A percentile compares a stretch with the other conserved stretches of the same genome.
phyloP scores from a whole-genome alignment of 75 land plant species.

The Cupressus sempervirens region DNA sequence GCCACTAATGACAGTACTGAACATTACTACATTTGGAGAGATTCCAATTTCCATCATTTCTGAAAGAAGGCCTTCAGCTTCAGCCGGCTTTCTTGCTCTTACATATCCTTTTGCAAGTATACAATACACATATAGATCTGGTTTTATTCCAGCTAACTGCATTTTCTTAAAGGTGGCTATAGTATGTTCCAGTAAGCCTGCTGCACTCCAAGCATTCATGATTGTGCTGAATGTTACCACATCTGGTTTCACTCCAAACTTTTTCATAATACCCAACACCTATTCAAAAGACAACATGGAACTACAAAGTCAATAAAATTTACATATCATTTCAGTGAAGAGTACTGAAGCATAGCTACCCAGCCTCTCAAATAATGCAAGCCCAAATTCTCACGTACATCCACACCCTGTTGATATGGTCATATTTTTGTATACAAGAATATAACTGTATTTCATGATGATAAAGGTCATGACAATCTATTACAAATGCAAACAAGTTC shows the following conservation, averaged over 20 bases:
- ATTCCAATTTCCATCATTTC: slow-evolving; percentile 39
- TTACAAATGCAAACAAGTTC: neutral
- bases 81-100: slow-evolving; percentile 56
- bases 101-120: slow-evolving; percentile 90
- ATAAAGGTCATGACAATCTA: neutral
- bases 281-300: slow-evolving; percentile 17
- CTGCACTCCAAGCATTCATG: slow-evolving; percentile 88
- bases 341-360: neutral
- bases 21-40: slow-evolving; percentile 63
- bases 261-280: slow-evolving; percentile 70
- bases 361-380: neutral
- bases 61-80: slow-evolving; percentile 61
- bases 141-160: slow-evolving; percentile 66
- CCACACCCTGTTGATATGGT: neutral
- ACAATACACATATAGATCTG: slow-evolving; percentile 69
- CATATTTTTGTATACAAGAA: neutral
- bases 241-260: slow-evolving; percentile 66
- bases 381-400: neutral
- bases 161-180: slow-evolving; percentile 56
- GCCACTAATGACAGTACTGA: slow-evolving; percentile 85
- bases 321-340: neutral
- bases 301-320: neutral
- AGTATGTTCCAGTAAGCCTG: slow-evolving; percentile 67
- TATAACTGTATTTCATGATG: neutral
- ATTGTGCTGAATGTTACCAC: slow-evolving; percentile 77